These are phyloP conservation scores for Rhamnella rubrinervis DNA, from an alignment of 331 rosid species.

Conservation along the genomic window DNA sequence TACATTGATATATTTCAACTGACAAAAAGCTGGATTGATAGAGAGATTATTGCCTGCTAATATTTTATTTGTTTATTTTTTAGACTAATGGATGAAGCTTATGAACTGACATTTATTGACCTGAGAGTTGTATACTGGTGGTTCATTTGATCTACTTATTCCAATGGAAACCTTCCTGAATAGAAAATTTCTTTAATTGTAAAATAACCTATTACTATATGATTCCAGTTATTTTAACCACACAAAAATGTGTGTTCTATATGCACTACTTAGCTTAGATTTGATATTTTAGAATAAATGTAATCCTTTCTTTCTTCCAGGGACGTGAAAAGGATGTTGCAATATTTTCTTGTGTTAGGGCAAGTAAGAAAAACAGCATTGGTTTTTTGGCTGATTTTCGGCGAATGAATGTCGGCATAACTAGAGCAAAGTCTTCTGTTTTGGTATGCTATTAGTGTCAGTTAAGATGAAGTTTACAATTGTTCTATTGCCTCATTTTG, in stretches of 20 bases:
- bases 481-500: conserved; percentile 10
- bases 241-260: neutral
- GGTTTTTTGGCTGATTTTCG: conserved; percentile 74
- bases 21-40: too few species aligned
- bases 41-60: too few species aligned
- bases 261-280: neutral
- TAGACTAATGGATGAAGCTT: too few species aligned
- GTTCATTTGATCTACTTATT: too few species aligned
- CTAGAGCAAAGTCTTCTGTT: conserved; percentile 84
- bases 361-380: conserved; percentile 57
- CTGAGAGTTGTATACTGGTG: too few species aligned
- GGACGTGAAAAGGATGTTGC: conserved; percentile 88
- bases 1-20: neutral
- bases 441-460: conserved; percentile 50
- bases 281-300: neutral
- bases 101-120: too few species aligned
- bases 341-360: conserved; percentile 87
- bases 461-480: conserved; percentile 5
- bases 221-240: neutral
- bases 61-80: too few species aligned
- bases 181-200: neutral
- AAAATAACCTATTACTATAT: neutral
- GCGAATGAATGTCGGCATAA: conserved; percentile 92
- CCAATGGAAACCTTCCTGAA: too few species aligned
- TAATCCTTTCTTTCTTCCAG: conserved; percentile 32